Base-by-base conservation (phyloP, 805 yeast species). In the Zygoascus ofunaensis region DNA sequence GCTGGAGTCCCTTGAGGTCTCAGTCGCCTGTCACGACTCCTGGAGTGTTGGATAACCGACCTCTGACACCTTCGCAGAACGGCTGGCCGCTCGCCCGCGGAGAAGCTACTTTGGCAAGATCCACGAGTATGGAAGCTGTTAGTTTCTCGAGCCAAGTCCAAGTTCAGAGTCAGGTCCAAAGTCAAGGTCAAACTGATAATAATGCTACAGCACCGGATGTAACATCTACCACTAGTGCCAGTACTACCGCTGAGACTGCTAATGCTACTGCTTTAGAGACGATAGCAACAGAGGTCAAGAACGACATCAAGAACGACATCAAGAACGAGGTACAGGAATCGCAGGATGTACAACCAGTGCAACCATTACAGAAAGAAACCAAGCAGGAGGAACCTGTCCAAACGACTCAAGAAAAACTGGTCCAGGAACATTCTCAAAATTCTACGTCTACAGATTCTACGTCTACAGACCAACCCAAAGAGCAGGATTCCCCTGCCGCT, bases 81-180 rank as follows among this genome's bases (percentile, higher is more conserved):
- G 30, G 10, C 30, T 26, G 30, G 30, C 12, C 30, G 12, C 12
- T 26, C 12, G 30, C 10, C 12, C 10, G 7, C 30, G 30, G 10
- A 26, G 12, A 12, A 7, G 7, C 30, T 26, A 12, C 12, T 8
- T 12, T 12, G 10, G 30, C 47, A 33, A 15, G 23, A 15, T 14
- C 34, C 8, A 14, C 41, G 8, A 5, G 36, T 5, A n/a, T 28
- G 5, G 37, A n/a, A 15, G 14, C 22, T 5, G 17, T 18, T 20
- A 23, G 23, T 17, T 24, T n/a, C 20, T 12, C 34, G 5, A 41
- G 21, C 32, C n/a, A 14, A 12, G 20, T 21, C 14, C 34, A 15
- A 37, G 5, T 15, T n/a, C 41, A 34, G 34, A 17, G 26, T n/a
- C 39, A 30, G 24, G 43, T 34, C 20, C 37, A 7, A 15, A 14